Conservation (phyloP, 805 yeast genomes). For the Pichia gijzeniarum region DNA sequence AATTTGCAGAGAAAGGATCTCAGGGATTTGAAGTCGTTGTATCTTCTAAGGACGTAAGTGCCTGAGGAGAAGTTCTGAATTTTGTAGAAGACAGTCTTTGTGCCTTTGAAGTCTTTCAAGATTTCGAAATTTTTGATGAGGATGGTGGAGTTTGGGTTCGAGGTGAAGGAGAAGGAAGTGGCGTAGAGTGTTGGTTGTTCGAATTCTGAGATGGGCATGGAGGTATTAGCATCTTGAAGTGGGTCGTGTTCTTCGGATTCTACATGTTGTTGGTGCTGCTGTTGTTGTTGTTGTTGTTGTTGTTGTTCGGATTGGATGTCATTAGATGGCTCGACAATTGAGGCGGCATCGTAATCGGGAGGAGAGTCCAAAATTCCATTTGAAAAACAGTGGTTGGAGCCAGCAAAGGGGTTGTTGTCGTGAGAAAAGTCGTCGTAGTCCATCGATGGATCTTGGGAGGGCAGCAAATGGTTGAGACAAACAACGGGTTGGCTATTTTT, state of each 20-base stretch:
- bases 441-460: too few species aligned
- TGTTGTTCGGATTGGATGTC: too few species aligned
- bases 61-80: conserved; percentile 16
- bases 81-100: conserved; percentile 28
- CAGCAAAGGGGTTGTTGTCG: conserved; percentile 33
- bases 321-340: background rate
- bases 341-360: background rate
- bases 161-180: background rate
- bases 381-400: conserved; percentile 27
- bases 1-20: conserved; percentile 62
- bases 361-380: conserved; percentile 19
- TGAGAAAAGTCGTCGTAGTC: conserved; percentile 28
- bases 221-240: background rate
- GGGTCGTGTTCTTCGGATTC: background rate
- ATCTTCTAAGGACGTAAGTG: conserved; percentile 55
- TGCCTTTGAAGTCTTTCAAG: conserved; percentile 23
- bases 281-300: background rate
- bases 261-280: background rate
- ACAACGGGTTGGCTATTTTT: too few species aligned
- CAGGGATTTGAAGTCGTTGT: conserved; percentile 85
- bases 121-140: conserved; percentile 19
- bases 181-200: conserved; percentile 5
- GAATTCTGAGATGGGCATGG: too few species aligned
- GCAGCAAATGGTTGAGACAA: too few species aligned
- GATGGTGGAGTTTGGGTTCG: background rate